Evolutionary conservation across 345 rosid genomes (phyloP).

Genomic region (Alliaria petiolata): DNA sequence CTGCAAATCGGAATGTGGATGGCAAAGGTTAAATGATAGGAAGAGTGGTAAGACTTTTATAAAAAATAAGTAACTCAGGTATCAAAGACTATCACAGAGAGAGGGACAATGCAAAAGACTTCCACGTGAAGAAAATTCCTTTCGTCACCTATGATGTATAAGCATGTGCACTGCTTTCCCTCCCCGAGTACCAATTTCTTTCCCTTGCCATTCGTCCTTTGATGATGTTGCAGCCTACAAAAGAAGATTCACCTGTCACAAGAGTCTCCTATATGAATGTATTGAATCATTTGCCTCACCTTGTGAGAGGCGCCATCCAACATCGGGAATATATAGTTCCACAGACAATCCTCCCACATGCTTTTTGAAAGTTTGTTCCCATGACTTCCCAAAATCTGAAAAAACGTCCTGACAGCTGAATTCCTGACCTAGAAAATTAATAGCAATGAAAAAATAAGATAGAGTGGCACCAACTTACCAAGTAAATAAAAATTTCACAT

Average conservation of each 20-base stretch:
- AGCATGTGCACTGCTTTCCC: conserved; percentile 98
- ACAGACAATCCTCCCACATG: conserved; percentile 99
- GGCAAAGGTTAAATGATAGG: conserved; percentile 5
- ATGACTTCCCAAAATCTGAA: conserved; percentile 89
- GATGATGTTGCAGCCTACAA: conserved; percentile 96
- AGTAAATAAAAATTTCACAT: background rate
- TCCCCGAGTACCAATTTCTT: conserved; percentile 91
- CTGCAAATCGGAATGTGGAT: conserved; percentile 43
- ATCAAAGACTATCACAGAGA: conserved; percentile 3
- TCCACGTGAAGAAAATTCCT: background rate
- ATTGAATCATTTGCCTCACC: conserved; percentile 44
- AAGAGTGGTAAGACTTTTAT: conserved; percentile 1
- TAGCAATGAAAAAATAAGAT: background rate
- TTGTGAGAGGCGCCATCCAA: conserved; percentile 86
- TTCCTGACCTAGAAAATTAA: conserved; percentile 71
- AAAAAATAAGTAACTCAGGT: conserved; percentile 1
- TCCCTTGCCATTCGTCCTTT: conserved; percentile 98
- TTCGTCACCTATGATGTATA: conserved; percentile 86
- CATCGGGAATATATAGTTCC: conserved; percentile 94
- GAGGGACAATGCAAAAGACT: conserved; percentile 5
- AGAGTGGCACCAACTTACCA: background rate
- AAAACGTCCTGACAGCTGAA: conserved; percentile 92
- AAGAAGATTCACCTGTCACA: conserved; percentile 24
- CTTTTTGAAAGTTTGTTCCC: conserved; percentile 84
- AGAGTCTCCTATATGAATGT: conserved; percentile 4